Conservation (phyloP, 2,329 filamentous ascomycete species). For the Ophiostoma ips region DNA sequence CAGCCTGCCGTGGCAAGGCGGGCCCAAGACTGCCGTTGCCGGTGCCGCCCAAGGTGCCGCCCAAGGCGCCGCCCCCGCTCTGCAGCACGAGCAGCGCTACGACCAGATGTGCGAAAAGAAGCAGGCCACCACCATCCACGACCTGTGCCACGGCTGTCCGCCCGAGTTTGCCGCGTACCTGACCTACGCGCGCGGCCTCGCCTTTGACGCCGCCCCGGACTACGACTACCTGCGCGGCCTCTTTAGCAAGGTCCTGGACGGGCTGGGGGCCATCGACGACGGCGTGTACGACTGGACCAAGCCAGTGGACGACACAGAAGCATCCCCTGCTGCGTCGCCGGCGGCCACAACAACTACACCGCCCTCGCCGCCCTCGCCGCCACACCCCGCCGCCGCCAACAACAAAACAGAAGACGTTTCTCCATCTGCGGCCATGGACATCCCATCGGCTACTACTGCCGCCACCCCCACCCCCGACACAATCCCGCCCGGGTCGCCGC, state of each 20-base stretch:
- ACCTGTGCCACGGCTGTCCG: constrained; percentile 88
- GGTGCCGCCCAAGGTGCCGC: too few relatives aligned
- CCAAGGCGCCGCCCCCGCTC: too few relatives aligned
- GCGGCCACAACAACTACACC: not conserved
- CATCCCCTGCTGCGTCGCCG: not conserved
- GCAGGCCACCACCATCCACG: constrained; percentile 90
- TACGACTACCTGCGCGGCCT: constrained; percentile 94
- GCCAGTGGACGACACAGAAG: constrained; percentile 44
- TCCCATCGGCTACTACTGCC: too few relatives aligned
- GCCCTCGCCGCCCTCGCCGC: too few relatives aligned
- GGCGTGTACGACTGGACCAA: constrained; percentile 99
- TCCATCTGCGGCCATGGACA: too few relatives aligned
- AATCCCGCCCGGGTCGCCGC: constrained; percentile 6
- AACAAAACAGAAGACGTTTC: too few relatives aligned
- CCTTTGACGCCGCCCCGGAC: constrained; percentile 94
- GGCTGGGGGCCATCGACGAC: constrained; percentile 83
- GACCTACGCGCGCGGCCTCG: constrained; percentile 88
- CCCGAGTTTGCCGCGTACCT: constrained; percentile 97
- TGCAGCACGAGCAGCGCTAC: constrained; percentile 86
- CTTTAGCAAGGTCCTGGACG: constrained; percentile 88
- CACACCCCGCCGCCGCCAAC: not conserved
- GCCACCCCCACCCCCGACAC: not conserved
- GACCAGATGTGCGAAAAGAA: constrained; percentile 99
- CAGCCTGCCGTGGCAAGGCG: constrained; percentile 55
- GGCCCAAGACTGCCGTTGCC: constrained; percentile 17